These are phyloP conservation scores for Alternaria triticimaculans DNA, from an alignment of 2,329 filamentous ascomycete genomes.

Conservation along the genomic window DNA sequence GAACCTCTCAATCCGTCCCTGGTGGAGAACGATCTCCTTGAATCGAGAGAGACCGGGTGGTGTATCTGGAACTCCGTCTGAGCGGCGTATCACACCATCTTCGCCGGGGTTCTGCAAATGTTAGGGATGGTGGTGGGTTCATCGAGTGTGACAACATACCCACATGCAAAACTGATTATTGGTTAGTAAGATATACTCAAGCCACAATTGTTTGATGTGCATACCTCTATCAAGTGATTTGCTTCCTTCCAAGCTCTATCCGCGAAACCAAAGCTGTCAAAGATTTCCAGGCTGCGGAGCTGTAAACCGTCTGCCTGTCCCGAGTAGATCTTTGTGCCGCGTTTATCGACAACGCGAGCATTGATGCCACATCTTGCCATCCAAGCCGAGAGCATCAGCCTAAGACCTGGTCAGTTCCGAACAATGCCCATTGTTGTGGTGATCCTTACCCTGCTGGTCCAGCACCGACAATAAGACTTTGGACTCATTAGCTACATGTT, in stretches of 20 bases:
- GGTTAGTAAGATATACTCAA: constrained; percentile 5
- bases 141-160: constrained; percentile 27
- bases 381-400: constrained; percentile 52
- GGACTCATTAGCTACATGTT: neutral
- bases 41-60: constrained; percentile 67
- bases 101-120: constrained; percentile 63
- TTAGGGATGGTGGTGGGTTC: neutral
- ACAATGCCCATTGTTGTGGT: neutral
- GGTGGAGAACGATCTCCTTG: constrained; percentile 71
- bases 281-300: constrained; percentile 53
- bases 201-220: constrained; percentile 41
- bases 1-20: constrained; percentile 73
- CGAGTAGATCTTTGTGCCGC: constrained; percentile 49
- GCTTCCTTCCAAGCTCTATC: constrained; percentile 70
- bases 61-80: constrained; percentile 68
- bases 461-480: constrained; percentile 49
- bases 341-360: constrained; percentile 52
- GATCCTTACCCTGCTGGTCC: constrained; percentile 37
- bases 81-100: constrained; percentile 63
- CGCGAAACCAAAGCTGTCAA: constrained; percentile 70
- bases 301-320: constrained; percentile 54
- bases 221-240: constrained; percentile 72
- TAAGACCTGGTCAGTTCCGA: neutral
- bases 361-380: constrained; percentile 51
- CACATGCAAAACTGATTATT: constrained; percentile 47